Percentiles rank a stretch among this genome's conserved stretches.
Conservation (phyloP, 495 filamentous ascomycete genomes). For the Pyrenula massariospora region DNA sequence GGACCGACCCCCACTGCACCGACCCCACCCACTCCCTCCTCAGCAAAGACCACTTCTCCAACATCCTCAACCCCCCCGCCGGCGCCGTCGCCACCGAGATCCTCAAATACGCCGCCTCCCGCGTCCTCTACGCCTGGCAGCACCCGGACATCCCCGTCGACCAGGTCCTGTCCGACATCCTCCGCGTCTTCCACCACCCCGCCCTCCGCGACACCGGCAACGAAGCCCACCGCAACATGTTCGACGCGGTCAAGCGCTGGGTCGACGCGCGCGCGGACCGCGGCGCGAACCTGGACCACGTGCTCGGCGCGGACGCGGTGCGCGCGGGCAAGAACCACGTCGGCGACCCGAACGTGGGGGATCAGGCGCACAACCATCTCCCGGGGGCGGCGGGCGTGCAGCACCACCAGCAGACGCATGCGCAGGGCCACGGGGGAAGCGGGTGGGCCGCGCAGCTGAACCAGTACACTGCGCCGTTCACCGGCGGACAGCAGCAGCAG, state of each 20-base stretch:
- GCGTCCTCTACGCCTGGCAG: slow-evolving; percentile 84
- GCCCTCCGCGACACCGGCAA: slow-evolving; percentile 56
- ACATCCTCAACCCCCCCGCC: slow-evolving; percentile 78
- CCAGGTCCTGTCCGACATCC: slow-evolving; percentile 66
- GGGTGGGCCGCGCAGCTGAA: neutral
- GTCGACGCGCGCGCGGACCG: slow-evolving; percentile 50
- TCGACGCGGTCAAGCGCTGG: slow-evolving; percentile 68
- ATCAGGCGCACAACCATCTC: neutral
- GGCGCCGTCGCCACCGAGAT: slow-evolving; percentile 70
- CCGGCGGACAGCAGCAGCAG: neutral
- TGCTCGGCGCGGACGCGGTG: slow-evolving; percentile 73
- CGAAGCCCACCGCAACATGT: slow-evolving; percentile 82
- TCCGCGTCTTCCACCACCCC: slow-evolving; percentile 81
- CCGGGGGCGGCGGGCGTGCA: no score
- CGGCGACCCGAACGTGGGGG: slow-evolving; percentile 4
- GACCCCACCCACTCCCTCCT: slow-evolving; percentile 92
- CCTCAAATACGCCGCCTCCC: slow-evolving; percentile 73
- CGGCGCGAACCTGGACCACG: slow-evolving; percentile 48
- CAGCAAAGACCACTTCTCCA: slow-evolving; percentile 94
- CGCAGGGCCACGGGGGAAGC: neutral
- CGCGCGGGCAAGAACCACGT: slow-evolving; percentile 63
- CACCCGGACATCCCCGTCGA: slow-evolving; percentile 66
- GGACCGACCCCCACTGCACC: slow-evolving; percentile 74
- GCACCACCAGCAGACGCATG: neutral
- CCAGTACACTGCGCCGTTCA: neutral